phyloP scores from a whole-genome alignment of 1,284 basidiomycete genomes.

The Ganoderma resinaceum region DNA sequence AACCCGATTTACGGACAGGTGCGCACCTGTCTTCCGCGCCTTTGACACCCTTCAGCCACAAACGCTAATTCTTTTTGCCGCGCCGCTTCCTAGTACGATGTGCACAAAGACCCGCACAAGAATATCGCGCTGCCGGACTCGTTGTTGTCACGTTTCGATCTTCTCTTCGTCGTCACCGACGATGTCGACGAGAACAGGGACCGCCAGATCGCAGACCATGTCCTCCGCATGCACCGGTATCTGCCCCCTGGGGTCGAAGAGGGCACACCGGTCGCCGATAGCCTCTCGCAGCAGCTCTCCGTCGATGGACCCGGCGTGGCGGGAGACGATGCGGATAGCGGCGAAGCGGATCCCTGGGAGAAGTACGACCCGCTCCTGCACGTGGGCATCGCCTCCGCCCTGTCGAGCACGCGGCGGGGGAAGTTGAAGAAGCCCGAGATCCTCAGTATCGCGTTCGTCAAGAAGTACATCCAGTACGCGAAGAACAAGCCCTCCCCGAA shows the following conservation, averaged over 20 bases:
- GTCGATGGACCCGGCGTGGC: conserved; percentile 78
- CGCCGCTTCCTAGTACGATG: conserved; percentile 83
- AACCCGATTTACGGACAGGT: conserved; percentile 99
- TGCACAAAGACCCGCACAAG: conserved; percentile 99
- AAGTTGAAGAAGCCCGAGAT: conserved; percentile 83
- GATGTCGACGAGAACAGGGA: conserved; percentile 97
- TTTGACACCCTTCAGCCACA: background rate
- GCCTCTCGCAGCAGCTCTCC: conserved; percentile 85
- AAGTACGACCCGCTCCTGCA: conserved; percentile 98
- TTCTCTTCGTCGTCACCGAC: conserved; percentile 98
- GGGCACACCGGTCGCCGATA: conserved; percentile 90
- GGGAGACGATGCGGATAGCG: conserved; percentile 59
- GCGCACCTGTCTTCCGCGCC: conserved; percentile 33
- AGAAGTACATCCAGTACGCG: conserved; percentile 99
- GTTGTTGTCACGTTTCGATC: conserved; percentile 97
- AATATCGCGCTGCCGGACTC: conserved; percentile 99
- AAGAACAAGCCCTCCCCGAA: conserved; percentile 88
- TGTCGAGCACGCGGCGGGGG: conserved; percentile 53
- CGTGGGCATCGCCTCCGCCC: conserved; percentile 66
- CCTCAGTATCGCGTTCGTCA: conserved; percentile 93
- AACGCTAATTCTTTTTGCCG: background rate
- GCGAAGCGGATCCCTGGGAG: conserved; percentile 88
- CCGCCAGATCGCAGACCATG: conserved; percentile 96
- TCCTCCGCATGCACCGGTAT: conserved; percentile 97
- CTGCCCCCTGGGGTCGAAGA: conserved; percentile 96